These are phyloP conservation scores for Pseudoturritis turrita DNA, from an alignment of 345 rosid species.

Conservation along the genomic window DNA sequence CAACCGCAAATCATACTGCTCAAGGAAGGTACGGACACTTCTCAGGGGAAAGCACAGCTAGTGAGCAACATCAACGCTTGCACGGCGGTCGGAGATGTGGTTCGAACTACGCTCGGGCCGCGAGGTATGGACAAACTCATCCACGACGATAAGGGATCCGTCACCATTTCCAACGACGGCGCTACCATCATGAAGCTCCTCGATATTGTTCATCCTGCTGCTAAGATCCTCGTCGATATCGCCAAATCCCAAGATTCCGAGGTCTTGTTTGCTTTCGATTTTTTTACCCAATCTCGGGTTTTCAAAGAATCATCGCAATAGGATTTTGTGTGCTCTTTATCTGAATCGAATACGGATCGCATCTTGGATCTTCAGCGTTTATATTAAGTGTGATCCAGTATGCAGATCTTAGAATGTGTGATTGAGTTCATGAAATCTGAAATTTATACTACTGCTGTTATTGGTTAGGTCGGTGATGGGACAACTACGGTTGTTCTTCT, in stretches of 20 bases:
- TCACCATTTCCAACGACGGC: constrained; percentile 97
- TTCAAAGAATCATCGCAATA: background rate
- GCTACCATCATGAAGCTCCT: constrained; percentile 99
- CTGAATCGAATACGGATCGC: background rate
- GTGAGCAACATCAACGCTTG: constrained; percentile 97
- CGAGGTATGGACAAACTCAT: constrained; percentile 99
- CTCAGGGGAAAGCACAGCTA: constrained; percentile 95
- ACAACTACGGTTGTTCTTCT: constrained; percentile 95
- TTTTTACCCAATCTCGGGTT: background rate
- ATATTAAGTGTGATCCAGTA: background rate
- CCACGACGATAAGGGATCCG: constrained; percentile 88
- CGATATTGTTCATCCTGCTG: constrained; percentile 91
- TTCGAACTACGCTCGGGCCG: constrained; percentile 93
- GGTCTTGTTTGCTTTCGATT: constrained; percentile 34
- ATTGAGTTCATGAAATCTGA: background rate
- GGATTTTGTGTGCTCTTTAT: background rate
- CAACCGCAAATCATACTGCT: constrained; percentile 98
- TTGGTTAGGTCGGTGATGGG: constrained; percentile 88
- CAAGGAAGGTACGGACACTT: constrained; percentile 97
- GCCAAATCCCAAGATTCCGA: constrained; percentile 99
- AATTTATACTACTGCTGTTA: constrained; percentile 6
- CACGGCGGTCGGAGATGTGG: constrained; percentile 83
- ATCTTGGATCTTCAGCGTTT: constrained; percentile 1
- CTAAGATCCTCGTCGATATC: constrained; percentile 98
- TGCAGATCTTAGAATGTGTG: constrained; percentile 13